Base-by-base conservation (phyloP, 768 basidiomycete species). In the Rhodocollybia butyracea region DNA sequence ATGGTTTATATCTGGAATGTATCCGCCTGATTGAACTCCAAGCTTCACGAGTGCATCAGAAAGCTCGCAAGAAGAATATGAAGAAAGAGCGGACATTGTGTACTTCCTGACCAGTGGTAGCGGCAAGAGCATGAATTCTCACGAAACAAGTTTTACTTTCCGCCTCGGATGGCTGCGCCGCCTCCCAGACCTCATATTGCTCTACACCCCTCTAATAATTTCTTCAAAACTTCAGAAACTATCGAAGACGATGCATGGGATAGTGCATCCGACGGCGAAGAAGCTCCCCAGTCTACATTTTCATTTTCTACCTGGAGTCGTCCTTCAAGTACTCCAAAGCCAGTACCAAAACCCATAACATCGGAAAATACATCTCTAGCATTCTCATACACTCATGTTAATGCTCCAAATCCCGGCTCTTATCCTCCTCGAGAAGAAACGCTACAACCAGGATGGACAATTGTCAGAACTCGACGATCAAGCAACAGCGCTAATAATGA, bases 241-340 rank as follows among this genome's bases (percentile, higher is more conserved):
- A 87, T 73, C n/a, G 89, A 91, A 66, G 90, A 92, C 65, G 90
- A 93, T 66, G 89, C 83, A 43, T 93, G 90, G 90, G 90, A 92
- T 71, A 88, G 85, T 62, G 77, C 80, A 50, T 91, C 89, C 17
- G 90, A 92, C 71, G 85, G 84, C 43, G 89, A 89, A 69, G 85
- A 81, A 52, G 81, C 80, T 55, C 79, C 76, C 61, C 81, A 77
- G 56, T 77, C 79, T n/a, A 76, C 78, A 10, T 61, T 80, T 40
- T 67, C 76, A n/a, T 73, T 70, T 63, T 69, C 77, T n/a, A 78
- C 76, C 17, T 78, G 77, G 77, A 73, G 63, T 59, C 71, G 65
- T 60, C 64, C 59, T 54, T 68, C 79, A 30, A 61, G 60, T 39
- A 73, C 80, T 19, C 82, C 88, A 13, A 83, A 75, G 59, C 78